Conservation (phyloP, 345 rosid species). For the Adansonia digitata region DNA sequence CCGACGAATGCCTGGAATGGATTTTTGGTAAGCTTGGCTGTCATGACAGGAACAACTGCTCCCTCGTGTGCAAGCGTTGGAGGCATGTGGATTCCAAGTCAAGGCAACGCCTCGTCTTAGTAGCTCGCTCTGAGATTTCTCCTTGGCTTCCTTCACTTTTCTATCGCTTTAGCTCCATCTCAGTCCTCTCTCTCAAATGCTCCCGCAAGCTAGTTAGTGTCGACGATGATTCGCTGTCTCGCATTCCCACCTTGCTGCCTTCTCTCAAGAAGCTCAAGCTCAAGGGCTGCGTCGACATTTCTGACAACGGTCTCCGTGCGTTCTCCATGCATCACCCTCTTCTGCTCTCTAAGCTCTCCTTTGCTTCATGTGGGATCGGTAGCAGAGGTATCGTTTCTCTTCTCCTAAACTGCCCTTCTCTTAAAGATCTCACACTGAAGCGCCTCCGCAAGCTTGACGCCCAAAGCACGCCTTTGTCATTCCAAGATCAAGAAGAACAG, state of each 20-base stretch:
- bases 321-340: constrained; percentile 29
- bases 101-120: not conserved
- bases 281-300: constrained; percentile 35
- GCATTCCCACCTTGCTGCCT: constrained; percentile 19
- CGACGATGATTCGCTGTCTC: constrained; percentile 22
- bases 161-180: constrained; percentile 34
- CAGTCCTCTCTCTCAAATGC: constrained; percentile 42
- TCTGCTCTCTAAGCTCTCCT: constrained; percentile 27
- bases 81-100: constrained; percentile 3
- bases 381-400: constrained; percentile 30
- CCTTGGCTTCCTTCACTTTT: constrained; percentile 25
- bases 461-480: constrained; percentile 25
- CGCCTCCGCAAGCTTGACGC: constrained; percentile 42
- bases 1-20: constrained; percentile 2
- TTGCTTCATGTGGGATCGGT: constrained; percentile 34
- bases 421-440: constrained; percentile 38
- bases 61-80: constrained; percentile 10
- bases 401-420: constrained; percentile 33
- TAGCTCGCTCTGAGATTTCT: not conserved
- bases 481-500: not conserved
- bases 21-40: not conserved
- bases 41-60: constrained; percentile 7
- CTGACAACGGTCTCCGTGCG: constrained; percentile 30
- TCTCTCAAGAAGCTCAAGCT: constrained; percentile 37
- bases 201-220: constrained; percentile 38